Evolutionary conservation across 2,329 filamentous ascomycete genomes (phyloP).

Genomic region (Thielaviopsis populi): DNA sequence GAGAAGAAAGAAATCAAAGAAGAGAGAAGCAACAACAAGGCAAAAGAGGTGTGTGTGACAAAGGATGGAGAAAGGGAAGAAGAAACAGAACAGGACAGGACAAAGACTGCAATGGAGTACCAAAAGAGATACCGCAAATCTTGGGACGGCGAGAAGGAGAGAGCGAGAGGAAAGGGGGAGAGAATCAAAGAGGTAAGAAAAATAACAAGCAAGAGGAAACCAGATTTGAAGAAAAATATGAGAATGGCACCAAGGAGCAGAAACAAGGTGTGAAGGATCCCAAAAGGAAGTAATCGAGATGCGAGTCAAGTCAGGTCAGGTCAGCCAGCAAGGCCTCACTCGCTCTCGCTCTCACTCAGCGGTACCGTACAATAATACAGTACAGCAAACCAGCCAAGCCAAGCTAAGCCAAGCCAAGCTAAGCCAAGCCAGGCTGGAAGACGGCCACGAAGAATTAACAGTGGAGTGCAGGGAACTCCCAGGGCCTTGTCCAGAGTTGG

Average conservation of each 20-base stretch:
- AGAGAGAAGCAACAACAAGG: neutral
- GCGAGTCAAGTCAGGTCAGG: neutral
- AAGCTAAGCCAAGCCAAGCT: no score
- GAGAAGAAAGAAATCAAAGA: neutral
- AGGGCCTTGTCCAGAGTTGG: no score
- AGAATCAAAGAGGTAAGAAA: neutral
- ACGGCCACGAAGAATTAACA: neutral
- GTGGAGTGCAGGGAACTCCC: neutral
- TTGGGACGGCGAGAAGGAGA: neutral
- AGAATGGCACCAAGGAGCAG: neutral
- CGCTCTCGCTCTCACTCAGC: neutral
- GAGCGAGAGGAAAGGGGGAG: neutral
- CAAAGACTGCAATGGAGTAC: neutral
- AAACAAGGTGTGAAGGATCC: conserved; percentile 7
- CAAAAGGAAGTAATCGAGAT: conserved; percentile 1
- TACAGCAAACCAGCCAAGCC: no score
- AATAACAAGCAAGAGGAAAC: neutral
- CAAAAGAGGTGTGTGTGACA: neutral
- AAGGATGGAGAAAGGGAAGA: neutral
- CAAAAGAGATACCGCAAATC: neutral
- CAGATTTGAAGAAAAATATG: neutral
- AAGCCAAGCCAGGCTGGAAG: no score
- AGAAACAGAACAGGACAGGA: neutral
- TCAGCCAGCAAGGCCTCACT: neutral
- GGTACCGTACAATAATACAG: no score